Base-by-base conservation (phyloP, 2,329 filamentous ascomycete species). In the Albifimbria verrucaria region DNA sequence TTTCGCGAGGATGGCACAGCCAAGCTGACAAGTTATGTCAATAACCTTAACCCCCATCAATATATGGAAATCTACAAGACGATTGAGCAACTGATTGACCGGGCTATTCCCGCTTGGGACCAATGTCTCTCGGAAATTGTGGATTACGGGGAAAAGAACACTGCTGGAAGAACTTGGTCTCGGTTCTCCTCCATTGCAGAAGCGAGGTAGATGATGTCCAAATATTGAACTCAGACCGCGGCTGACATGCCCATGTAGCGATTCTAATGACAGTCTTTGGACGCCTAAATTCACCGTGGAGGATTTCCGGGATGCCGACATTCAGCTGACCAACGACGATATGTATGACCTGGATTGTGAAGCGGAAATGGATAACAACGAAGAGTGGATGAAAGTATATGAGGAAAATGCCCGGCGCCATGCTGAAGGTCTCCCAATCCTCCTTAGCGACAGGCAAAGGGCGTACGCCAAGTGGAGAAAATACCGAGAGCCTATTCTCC, bases 11-110 rank as follows among this genome's bases (percentile, higher is more conserved):
- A 59, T 12, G 65, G 64, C n/a, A 62, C 59, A 6, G 59, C 68
- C 9, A 59, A 62, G 17, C 68, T 77, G 41, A 64, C 67, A 2
- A 74, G 69, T 55, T 77, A 77, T 55, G 65, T 77, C 61, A 77
- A 77, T 55, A 76, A 76, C 53, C 58, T 77, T 1, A 72, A 77
- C 54, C 74, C 74, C 18, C 51, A 24, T 4, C 52, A 55, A 24
- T 52, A 57, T 21, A 41, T 24, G 3, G 55, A 55, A 2, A 57
- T 74, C 2, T 75, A 74, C 50, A 18, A 23, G 5, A 52, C 68
- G 1, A 54, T 75, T n/a, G 71, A 73, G 51, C 50, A 64, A 41
- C 58, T 72, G 2, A 61, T 73, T 22, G 57, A 64, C 3, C 56
- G 57, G 4, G 58, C 70, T 1, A 59, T 78, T 15, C 72, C 73